Evolutionary conservation across 2,329 filamentous ascomycete genomes (phyloP).

Genomic region (Penicillium sp.): DNA sequence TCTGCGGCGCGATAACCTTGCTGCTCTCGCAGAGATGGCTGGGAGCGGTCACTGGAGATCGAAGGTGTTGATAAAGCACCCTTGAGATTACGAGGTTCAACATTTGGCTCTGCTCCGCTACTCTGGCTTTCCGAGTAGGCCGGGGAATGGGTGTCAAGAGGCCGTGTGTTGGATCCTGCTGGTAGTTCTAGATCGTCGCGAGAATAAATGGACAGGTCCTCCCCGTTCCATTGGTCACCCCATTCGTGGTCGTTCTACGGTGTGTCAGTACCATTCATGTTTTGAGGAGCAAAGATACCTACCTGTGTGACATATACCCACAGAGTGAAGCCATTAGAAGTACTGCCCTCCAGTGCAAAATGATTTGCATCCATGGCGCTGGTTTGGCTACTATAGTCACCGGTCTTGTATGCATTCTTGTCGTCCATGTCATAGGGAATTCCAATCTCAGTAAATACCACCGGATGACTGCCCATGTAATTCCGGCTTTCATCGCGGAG

Average conservation of each 20-base stretch:
- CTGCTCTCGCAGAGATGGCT: conserved; percentile 58
- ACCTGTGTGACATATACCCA: conserved; percentile 82
- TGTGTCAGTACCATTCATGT: background rate
- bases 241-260: conserved; percentile 76
- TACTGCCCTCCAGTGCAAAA: conserved; percentile 81
- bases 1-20: conserved; percentile 86
- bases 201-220: conserved; percentile 90
- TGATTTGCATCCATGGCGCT: conserved; percentile 95
- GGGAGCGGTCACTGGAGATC: conserved; percentile 58
- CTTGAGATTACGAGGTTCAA: conserved; percentile 76
- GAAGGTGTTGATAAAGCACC: conserved; percentile 60
- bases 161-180: conserved; percentile 32
- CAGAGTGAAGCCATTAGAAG: conserved; percentile 79
- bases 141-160: conserved; percentile 46
- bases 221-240: conserved; percentile 96
- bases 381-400: conserved; percentile 89
- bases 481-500: conserved; percentile 85
- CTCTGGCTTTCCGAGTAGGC: conserved; percentile 56
- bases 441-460: conserved; percentile 90
- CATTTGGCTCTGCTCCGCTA: conserved; percentile 46
- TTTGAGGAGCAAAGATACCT: conserved; percentile 19
- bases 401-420: conserved; percentile 90
- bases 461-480: conserved; percentile 83
- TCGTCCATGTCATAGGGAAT: conserved; percentile 99
- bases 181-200: conserved; percentile 69